Evolutionary conservation across 495 filamentous ascomycete genomes (phyloP), one percentile per base, ranked within the genome.

Genomic region (Aspergillus asperescens): DNA sequence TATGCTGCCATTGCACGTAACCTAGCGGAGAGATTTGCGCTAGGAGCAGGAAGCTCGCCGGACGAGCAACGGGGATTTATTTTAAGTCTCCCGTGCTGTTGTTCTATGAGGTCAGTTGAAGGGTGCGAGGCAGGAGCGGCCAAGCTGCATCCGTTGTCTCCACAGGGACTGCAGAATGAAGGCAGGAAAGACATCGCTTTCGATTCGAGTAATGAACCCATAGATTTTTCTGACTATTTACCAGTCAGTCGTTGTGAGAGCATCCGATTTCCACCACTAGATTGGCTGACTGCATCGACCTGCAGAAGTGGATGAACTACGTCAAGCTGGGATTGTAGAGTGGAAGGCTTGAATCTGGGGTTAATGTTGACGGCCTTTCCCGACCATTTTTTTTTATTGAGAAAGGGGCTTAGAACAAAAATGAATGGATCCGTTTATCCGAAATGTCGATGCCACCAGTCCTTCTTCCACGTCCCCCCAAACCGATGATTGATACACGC

Each of bases 401-500:
- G n/a, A n/a, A n/a, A n/a, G n/a, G n/a, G n/a, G n/a, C n/a, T n/a
- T n/a, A n/a, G n/a, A n/a, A n/a, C n/a, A n/a, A n/a, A n/a, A n/a
- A n/a, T n/a, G n/a, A n/a, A n/a, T n/a, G n/a, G n/a, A n/a, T n/a
- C n/a, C n/a, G 13, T 3, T 19, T 47, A 47, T 9, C 44, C 44
- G 12, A 47, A 47, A 35, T 47, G 44, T 8, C 29, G 16, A n/a
- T 23, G 8, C 61, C 63, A 65, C 72, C 67, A 71, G 12, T 59
- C 60, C 42, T 69, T 69, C 59, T 73, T 75, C 71, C 71, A 75
- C 7, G 61, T 63, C 18, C 67, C 56, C 23, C 60, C 61, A 56
- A 71, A 71, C 5, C 67, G 63, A 63, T 71, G 73, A 52, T 75
- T 73, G 0, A 75, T 48, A 53, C 73, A 77, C 1, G 72, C 72